A percentile compares a stretch with the other conserved stretches of the same genome.
Conservation (phyloP, 352 stramenopile genomes). For the Globisporangium uncinulatum region DNA sequence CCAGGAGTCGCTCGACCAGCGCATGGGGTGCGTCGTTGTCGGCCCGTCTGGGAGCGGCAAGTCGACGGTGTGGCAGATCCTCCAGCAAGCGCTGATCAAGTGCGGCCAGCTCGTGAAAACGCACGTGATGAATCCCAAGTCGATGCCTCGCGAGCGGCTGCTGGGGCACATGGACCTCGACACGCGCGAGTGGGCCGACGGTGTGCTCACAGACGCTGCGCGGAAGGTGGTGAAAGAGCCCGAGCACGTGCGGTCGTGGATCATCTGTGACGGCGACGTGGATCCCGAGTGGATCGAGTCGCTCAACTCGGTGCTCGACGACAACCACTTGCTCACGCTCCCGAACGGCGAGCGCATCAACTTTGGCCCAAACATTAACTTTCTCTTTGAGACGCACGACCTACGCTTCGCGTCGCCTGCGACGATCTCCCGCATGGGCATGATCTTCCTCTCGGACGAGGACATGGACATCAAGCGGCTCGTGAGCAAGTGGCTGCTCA, state of each 20-base stretch:
- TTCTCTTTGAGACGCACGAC: slow-evolving; percentile 96
- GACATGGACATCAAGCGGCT: slow-evolving; percentile 75
- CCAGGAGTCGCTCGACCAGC: slow-evolving; percentile 93
- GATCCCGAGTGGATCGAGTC: slow-evolving; percentile 97
- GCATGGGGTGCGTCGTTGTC: slow-evolving; percentile 94
- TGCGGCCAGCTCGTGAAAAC: slow-evolving; percentile 87
- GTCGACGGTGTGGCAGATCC: slow-evolving; percentile 91
- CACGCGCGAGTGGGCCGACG: slow-evolving; percentile 94
- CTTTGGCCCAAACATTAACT: slow-evolving; percentile 95
- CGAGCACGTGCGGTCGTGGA: slow-evolving; percentile 87
- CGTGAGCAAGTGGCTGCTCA: slow-evolving; percentile 79
- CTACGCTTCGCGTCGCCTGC: slow-evolving; percentile 92
- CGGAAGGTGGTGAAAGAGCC: slow-evolving; percentile 90
- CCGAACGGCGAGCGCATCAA: slow-evolving; percentile 95
- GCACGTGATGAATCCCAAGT: slow-evolving; percentile 96
- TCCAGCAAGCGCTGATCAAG: slow-evolving; percentile 84
- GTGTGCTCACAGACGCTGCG: slow-evolving; percentile 91
- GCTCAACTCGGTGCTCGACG: slow-evolving; percentile 94
- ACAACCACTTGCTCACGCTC: slow-evolving; percentile 95
- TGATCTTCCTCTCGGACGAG: slow-evolving; percentile 96
- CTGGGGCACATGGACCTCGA: slow-evolving; percentile 94
- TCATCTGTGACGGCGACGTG: slow-evolving; percentile 95
- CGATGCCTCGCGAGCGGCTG: slow-evolving; percentile 89
- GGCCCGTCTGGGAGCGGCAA: slow-evolving; percentile 92
- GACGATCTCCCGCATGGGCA: slow-evolving; percentile 96